Evolutionary conservation across 768 basidiomycete species (phyloP).

Genomic region (Termitomyces eurrhizus): DNA sequence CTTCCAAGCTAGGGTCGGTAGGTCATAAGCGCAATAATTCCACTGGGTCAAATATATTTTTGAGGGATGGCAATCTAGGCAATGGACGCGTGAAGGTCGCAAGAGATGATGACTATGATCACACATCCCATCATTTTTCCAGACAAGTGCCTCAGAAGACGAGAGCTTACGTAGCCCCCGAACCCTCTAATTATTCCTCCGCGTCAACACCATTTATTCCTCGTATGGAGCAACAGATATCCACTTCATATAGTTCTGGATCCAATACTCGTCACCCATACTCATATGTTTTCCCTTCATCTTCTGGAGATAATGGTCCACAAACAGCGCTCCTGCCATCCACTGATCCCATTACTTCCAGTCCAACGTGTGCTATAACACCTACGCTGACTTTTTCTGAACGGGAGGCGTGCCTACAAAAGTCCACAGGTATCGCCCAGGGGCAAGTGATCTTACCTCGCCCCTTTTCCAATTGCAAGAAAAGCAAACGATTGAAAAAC

Average conservation of each 20-base stretch:
- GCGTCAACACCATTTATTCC: background rate
- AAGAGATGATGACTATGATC: constrained; percentile 39
- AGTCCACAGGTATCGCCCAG: background rate
- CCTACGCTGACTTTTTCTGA: constrained; percentile 26
- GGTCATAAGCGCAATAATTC: constrained; percentile 16
- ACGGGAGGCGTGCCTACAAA: constrained; percentile 17
- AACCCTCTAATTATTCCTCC: constrained; percentile 9
- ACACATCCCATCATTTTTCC: constrained; percentile 46
- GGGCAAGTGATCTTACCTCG: background rate
- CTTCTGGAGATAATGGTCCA: constrained; percentile 6
- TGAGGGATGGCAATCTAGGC: background rate
- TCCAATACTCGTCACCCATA: constrained; percentile 19
- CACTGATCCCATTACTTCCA: constrained; percentile 5
- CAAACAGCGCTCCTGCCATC: constrained; percentile 15
- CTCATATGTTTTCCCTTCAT: constrained; percentile 22
- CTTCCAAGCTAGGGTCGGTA: background rate
- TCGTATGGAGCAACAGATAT: background rate
- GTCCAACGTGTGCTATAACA: constrained; percentile 13
- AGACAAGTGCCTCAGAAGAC: background rate
- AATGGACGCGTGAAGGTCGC: background rate
- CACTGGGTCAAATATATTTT: constrained; percentile 12
- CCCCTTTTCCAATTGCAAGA: constrained; percentile 1
- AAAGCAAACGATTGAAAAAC: constrained; percentile 36
- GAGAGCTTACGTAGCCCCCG: background rate
- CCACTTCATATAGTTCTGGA: constrained; percentile 15